phyloP scores from a whole-genome alignment of 129 eudicot genomes.

The Gnaphalium uliginosum region DNA sequence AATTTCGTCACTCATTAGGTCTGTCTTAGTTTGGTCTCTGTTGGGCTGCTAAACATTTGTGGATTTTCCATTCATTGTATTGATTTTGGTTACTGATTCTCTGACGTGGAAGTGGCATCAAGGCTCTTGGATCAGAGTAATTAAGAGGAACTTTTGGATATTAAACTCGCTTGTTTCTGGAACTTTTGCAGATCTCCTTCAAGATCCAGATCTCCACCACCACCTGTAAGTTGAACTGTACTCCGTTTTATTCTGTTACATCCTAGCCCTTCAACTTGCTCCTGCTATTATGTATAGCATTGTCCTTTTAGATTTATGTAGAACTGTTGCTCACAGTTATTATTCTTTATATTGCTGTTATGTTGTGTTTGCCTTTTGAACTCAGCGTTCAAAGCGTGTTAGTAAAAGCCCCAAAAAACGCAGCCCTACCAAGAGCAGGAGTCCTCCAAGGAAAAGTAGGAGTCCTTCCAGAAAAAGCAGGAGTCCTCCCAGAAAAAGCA shows the following conservation, averaged over 20 bases:
- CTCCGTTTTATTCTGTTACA: background rate
- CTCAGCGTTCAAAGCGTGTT: constrained; percentile 55
- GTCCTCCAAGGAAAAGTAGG: constrained; percentile 48
- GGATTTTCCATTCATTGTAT: constrained; percentile 34
- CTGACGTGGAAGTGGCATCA: constrained; percentile 78
- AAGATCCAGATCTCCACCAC: constrained; percentile 92
- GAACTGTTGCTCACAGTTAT: background rate
- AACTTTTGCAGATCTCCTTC: constrained; percentile 99
- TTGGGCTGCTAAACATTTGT: constrained; percentile 42
- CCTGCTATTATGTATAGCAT: background rate
- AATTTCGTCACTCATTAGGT: background rate
- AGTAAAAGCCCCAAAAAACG: constrained; percentile 72
- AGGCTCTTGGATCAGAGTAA: constrained; percentile 79
- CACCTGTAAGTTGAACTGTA: constrained; percentile 68
- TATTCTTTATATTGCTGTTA: constrained; percentile 14
- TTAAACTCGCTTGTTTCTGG: constrained; percentile 89
- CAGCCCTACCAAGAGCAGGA: constrained; percentile 56
- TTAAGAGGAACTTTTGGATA: constrained; percentile 78
- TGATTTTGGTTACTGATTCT: constrained; percentile 49
- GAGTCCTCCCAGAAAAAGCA: constrained; percentile 52
- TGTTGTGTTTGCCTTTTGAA: constrained; percentile 25
- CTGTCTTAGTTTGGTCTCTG: background rate
- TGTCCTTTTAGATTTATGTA: background rate
- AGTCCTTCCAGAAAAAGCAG: constrained; percentile 50
- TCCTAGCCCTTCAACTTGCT: background rate